Conservation (phyloP, 495 filamentous ascomycete genomes). For the Aspergillus ellipticus region DNA sequence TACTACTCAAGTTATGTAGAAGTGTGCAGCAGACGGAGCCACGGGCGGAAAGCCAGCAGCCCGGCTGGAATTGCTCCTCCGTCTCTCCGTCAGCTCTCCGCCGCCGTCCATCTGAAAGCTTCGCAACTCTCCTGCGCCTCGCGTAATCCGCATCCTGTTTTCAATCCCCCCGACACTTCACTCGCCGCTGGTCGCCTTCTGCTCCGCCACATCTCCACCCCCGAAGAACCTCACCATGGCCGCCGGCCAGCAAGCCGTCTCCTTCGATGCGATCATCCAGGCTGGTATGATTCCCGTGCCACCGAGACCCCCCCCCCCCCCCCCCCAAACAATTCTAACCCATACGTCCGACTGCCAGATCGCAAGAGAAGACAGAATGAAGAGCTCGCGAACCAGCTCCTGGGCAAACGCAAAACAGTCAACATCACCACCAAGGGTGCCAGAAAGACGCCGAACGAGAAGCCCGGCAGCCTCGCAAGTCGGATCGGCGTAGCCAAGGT, state of each 20-base stretch:
- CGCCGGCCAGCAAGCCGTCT: slow-evolving; percentile 45
- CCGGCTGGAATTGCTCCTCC: slow-evolving; percentile 3
- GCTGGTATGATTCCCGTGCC: slow-evolving; percentile 40
- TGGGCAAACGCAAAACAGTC: slow-evolving; percentile 59
- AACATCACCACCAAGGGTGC: slow-evolving; percentile 49
- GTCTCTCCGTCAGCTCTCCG: not conserved
- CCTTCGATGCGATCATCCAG: slow-evolving; percentile 65
- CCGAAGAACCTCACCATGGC: slow-evolving; percentile 37
- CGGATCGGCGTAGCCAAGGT: slow-evolving; percentile 75
- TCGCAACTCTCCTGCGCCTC: not conserved
- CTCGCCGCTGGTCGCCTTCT: not conserved
- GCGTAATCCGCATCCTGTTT: not conserved
- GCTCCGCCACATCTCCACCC: not conserved
- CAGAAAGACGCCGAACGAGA: slow-evolving; percentile 44
- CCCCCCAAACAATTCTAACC: slow-evolving; percentile 3
- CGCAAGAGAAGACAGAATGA: slow-evolving; percentile 69
- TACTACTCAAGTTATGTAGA: too few relatives aligned
- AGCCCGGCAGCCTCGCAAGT: slow-evolving; percentile 61
- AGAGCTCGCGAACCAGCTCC: slow-evolving; percentile 65
- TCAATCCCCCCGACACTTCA: not conserved
- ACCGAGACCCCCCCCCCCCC: not conserved
- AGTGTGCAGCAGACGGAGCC: too few relatives aligned
- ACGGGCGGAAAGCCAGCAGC: slow-evolving; percentile 7
- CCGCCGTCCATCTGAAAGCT: not conserved
- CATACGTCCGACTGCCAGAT: slow-evolving; percentile 35